These are phyloP conservation scores for Solanum ossicruentum DNA, from an alignment of 257 asterid genomes.

Conservation along the genomic window DNA sequence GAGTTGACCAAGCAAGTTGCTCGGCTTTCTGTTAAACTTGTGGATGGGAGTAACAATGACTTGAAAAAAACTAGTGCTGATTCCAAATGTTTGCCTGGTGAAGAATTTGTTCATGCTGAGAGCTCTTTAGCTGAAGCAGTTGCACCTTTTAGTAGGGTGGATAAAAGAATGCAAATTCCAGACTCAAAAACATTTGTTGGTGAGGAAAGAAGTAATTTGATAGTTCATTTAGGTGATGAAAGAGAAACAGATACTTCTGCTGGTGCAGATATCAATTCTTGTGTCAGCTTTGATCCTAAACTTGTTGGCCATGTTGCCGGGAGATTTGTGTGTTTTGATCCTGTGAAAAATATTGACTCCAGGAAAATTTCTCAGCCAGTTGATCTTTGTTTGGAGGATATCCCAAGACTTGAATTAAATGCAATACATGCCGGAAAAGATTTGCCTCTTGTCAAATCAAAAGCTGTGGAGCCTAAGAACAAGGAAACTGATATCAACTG, in stretches of 20 bases:
- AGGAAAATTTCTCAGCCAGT: neutral
- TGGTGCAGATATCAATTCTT: constrained; percentile 8
- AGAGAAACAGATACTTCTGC: constrained; percentile 33
- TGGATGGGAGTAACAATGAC: constrained; percentile 23
- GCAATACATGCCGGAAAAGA: neutral
- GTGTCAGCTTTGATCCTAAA: constrained; percentile 16
- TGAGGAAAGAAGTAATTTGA: constrained; percentile 22
- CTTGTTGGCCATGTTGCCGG: constrained; percentile 17
- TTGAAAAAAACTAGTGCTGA: constrained; percentile 7
- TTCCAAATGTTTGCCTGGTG: constrained; percentile 15
- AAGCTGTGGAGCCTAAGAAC: constrained; percentile 17
- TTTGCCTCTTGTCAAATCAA: constrained; percentile 19
- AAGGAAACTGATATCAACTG: constrained; percentile 13
- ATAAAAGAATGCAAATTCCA: constrained; percentile 12
- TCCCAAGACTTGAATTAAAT: neutral
- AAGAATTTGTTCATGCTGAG: constrained; percentile 13
- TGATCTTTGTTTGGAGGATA: neutral
- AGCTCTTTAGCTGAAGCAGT: constrained; percentile 16
- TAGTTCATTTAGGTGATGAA: constrained; percentile 67
- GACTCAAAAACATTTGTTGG: constrained; percentile 17
- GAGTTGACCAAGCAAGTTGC: constrained; percentile 51
- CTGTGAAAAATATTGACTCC: neutral
- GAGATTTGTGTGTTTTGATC: constrained; percentile 13
- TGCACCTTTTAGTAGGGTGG: constrained; percentile 14
- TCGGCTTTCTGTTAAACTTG: constrained; percentile 53